Evolutionary conservation across 2,329 filamentous ascomycete species (phyloP).

Genomic region (Trichothecium roseum): DNA sequence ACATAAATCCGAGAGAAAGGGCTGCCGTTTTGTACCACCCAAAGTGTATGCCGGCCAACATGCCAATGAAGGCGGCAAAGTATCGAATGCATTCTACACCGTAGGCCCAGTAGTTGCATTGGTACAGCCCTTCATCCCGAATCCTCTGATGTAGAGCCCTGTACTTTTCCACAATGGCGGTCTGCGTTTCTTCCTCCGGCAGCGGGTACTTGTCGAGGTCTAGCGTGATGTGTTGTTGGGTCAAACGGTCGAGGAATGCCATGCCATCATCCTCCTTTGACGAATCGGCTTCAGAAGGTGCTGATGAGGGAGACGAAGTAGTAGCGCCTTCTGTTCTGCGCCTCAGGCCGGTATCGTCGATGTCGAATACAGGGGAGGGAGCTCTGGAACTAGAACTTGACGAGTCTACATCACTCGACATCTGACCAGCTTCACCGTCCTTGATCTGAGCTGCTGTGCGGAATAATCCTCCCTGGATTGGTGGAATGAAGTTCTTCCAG

Average conservation of each 20-base stretch:
- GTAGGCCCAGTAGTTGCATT: slow-evolving; percentile 78
- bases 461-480: slow-evolving; percentile 82
- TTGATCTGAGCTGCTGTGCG: slow-evolving; percentile 30
- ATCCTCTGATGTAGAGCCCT: slow-evolving; percentile 65
- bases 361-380: slow-evolving; percentile 40
- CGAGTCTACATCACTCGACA: slow-evolving; percentile 9
- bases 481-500: slow-evolving; percentile 84
- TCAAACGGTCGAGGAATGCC: slow-evolving; percentile 62
- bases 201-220: slow-evolving; percentile 75
- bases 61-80: slow-evolving; percentile 46
- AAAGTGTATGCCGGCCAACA: slow-evolving; percentile 49
- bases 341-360: slow-evolving; percentile 9
- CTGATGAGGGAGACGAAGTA: not conserved
- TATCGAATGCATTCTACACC: slow-evolving; percentile 67
- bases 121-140: slow-evolving; percentile 63
- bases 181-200: slow-evolving; percentile 63
- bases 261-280: slow-evolving; percentile 38
- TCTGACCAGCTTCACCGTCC: slow-evolving; percentile 11
- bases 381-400: slow-evolving; percentile 43
- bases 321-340: slow-evolving; percentile 18
- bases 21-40: slow-evolving; percentile 63
- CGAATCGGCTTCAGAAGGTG: slow-evolving; percentile 25
- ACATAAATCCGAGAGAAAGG: slow-evolving; percentile 68
- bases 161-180: slow-evolving; percentile 69
- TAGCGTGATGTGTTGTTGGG: slow-evolving; percentile 62